Evolutionary conservation across 345 rosid species (phyloP), one percentile per base, ranked within the genome.

Genomic region (Lepidium didymum): DNA sequence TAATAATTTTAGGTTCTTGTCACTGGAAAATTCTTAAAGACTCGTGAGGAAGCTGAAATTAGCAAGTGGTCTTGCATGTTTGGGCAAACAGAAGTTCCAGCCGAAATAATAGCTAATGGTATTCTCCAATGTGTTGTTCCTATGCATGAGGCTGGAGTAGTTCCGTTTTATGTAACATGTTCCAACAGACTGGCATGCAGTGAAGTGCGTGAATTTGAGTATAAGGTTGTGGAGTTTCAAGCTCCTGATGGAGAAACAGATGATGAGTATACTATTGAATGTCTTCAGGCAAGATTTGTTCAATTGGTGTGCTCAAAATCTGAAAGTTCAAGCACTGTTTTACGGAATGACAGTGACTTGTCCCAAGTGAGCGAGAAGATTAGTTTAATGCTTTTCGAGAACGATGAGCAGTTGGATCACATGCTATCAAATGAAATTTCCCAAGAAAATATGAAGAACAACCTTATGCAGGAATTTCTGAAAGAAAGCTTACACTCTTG

Each of bases 11-110:
- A 93, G 97, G 91, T 94, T 60, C 75, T 87, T 27, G 70, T 94
- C 67, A 79, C 82, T 18, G 92, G 98, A 76, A 84, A 77, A 70
- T 92, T 92, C 85, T 80, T 89, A 72, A 87, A 78, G 76, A 60
- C 69, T 56, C 70, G 43, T 60, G 80, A 88, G 74, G 95, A 80
- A 71, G 79, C 74, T 45, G 77, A 80, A 77, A 78, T 57, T 8
- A 77, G 72, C 58, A 76, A 81, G 52, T 91, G 95, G 97, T 94
- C 95, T 40, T 89, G 97, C 81, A 91, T 94, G 96, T 91, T 94
- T 81, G 99, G 97, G 15, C 96, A 94, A 81, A 83, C 89, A 66
- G 99, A 94, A 84, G 97, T 91, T 82, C 92, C 86, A 10, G 97
- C 97, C 34, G 88, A 91, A 62, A 78, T 87, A 56, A 64, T 91